phyloP scores from a whole-genome alignment of 1,284 basidiomycete genomes.

The Melampsora americana region DNA sequence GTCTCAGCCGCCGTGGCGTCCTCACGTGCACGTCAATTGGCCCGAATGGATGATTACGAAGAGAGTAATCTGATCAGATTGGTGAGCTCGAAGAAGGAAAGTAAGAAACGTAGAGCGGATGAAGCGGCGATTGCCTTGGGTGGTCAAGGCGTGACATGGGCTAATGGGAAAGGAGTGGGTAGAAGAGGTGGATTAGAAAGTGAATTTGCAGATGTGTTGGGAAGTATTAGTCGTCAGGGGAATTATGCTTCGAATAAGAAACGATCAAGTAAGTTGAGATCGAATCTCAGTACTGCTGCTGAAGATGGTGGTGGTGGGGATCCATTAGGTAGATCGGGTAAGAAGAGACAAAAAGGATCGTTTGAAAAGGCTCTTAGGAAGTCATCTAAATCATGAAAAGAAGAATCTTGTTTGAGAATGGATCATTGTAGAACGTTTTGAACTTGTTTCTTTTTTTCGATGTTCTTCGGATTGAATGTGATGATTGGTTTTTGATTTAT shows the following conservation, averaged over 20 bases:
- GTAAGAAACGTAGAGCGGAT: slow-evolving; percentile 71
- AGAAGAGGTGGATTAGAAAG: slow-evolving; percentile 32
- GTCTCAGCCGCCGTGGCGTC: slow-evolving; percentile 54
- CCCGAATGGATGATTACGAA: slow-evolving; percentile 83
- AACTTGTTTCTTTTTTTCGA: too few species aligned
- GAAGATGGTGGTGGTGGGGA: background rate
- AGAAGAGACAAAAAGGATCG: background rate
- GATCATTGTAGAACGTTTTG: too few species aligned
- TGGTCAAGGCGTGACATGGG: slow-evolving; percentile 48
- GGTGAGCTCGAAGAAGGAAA: slow-evolving; percentile 86
- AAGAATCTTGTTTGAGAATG: too few species aligned
- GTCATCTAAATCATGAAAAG: background rate
- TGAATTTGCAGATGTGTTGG: slow-evolving; percentile 34
- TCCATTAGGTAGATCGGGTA: background rate
- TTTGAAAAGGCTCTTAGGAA: background rate
- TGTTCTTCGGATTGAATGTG: too few species aligned
- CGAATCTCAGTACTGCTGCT: too few species aligned
- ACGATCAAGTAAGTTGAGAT: background rate
- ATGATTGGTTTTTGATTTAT: too few species aligned
- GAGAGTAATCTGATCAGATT: slow-evolving; percentile 93
- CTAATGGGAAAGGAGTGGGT: slow-evolving; percentile 8
- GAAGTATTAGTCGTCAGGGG: slow-evolving; percentile 9
- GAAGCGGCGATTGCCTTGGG: slow-evolving; percentile 92
- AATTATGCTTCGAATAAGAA: slow-evolving; percentile 2
- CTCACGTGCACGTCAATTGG: slow-evolving; percentile 70